Percentiles rank a stretch among this genome's conserved stretches.
Conservation (phyloP, 345 rosid genomes). For the Gossypium mustelinum region DNA sequence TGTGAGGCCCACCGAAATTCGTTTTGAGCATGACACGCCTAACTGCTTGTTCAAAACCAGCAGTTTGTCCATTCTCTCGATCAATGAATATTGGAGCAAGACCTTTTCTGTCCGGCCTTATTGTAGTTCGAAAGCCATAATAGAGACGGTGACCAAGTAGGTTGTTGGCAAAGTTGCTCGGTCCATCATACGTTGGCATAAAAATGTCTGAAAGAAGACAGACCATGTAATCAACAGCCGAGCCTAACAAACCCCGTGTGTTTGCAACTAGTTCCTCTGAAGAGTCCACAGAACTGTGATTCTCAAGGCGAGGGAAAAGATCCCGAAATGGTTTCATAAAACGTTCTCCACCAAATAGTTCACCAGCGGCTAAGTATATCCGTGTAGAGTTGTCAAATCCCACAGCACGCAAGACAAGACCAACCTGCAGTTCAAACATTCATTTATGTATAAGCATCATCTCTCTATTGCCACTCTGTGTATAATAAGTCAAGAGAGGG, state of each 20-base stretch:
- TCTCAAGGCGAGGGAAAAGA: conserved; percentile 85
- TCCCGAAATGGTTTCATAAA: conserved; percentile 83
- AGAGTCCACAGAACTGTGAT: conserved; percentile 82
- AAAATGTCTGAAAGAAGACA: conserved; percentile 95
- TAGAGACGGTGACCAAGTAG: conserved; percentile 96
- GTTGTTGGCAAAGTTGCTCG: conserved; percentile 98
- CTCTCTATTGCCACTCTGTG: conserved; percentile 7
- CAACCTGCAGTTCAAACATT: conserved; percentile 61
- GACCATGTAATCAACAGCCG: conserved; percentile 99
- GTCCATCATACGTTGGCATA: conserved; percentile 98
- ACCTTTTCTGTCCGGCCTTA: conserved; percentile 89
- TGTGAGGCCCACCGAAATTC: conserved; percentile 96
- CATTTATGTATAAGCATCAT: neutral
- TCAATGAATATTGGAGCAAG: conserved; percentile 79
- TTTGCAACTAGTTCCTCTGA: conserved; percentile 69
- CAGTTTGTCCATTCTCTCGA: conserved; percentile 58
- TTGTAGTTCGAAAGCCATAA: conserved; percentile 90
- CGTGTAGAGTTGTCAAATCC: conserved; percentile 85
- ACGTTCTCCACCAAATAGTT: conserved; percentile 87
- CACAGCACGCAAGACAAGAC: conserved; percentile 83
- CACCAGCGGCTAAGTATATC: conserved; percentile 95
- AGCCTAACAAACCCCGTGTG: conserved; percentile 72
- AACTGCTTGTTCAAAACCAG: conserved; percentile 77
- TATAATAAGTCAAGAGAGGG: neutral
- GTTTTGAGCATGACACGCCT: conserved; percentile 78